Conservation (phyloP, 2,329 filamentous ascomycete genomes). For the Colletotrichum gigasporum region DNA sequence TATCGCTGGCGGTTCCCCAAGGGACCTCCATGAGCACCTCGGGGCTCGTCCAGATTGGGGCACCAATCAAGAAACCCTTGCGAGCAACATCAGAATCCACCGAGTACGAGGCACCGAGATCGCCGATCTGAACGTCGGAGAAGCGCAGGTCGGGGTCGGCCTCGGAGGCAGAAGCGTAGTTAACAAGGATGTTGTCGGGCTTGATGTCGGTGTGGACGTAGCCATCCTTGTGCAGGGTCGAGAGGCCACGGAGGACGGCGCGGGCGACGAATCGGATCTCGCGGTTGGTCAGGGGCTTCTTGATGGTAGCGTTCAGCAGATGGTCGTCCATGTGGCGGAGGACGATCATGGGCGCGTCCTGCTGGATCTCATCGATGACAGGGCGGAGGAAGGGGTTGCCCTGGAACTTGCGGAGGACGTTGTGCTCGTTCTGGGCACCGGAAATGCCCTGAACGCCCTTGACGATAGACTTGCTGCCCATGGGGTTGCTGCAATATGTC, state of each 20-base stretch:
- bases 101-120: conserved; percentile 25
- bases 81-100: conserved; percentile 24
- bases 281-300: conserved; percentile 30
- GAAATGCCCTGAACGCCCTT: conserved; percentile 29
- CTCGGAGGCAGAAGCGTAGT: conserved; percentile 21
- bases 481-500: conserved; percentile 8
- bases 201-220: conserved; percentile 30
- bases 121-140: conserved; percentile 29
- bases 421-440: conserved; percentile 29
- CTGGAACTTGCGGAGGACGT: conserved; percentile 28
- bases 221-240: conserved; percentile 27
- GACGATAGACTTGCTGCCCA: conserved; percentile 30
- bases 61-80: conserved; percentile 27
- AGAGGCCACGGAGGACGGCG: conserved; percentile 25
- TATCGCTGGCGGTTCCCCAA: conserved; percentile 75
- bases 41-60: conserved; percentile 27
- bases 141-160: conserved; percentile 27
- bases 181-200: conserved; percentile 29
- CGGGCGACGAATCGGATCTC: conserved; percentile 29
- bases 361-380: conserved; percentile 30
- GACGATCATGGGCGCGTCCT: conserved; percentile 30
- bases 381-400: conserved; percentile 30
- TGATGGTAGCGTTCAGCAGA: conserved; percentile 27
- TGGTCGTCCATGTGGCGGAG: conserved; percentile 30
- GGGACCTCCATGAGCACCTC: conserved; percentile 30